Percentiles rank a stretch among this genome's conserved stretches.
These are phyloP conservation scores for Trametes versicolor DNA, from an alignment of 1,284 basidiomycete species.

Conservation along the genomic window DNA sequence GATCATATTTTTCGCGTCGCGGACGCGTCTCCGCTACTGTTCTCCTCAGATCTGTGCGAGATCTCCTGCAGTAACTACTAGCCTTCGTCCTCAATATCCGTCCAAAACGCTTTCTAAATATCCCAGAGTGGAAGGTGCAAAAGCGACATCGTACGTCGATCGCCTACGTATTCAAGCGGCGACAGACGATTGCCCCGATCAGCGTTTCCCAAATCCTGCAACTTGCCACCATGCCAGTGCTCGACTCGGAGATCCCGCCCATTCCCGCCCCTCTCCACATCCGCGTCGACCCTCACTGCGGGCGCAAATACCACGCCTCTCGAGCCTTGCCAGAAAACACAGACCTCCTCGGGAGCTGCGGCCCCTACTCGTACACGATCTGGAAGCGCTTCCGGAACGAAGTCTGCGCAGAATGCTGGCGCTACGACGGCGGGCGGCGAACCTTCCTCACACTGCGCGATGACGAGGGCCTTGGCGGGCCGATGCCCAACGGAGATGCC, in stretches of 20 bases:
- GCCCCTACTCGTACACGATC: slow-evolving; percentile 43
- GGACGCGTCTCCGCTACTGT: slow-evolving; percentile 16
- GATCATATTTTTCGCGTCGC: slow-evolving; percentile 11
- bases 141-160: background rate
- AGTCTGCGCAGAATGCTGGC: slow-evolving; percentile 70
- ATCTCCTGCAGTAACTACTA: background rate
- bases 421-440: slow-evolving; percentile 58
- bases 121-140: background rate
- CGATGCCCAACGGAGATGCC: background rate
- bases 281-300: slow-evolving; percentile 34
- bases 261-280: slow-evolving; percentile 24
- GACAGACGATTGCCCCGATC: background rate
- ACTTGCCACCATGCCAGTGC: background rate
- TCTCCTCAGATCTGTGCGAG: background rate
- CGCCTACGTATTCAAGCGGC: background rate
- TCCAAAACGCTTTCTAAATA: background rate
- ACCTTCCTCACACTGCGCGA: slow-evolving; percentile 42
- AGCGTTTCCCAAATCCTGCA: background rate
- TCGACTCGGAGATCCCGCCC: slow-evolving; percentile 7
- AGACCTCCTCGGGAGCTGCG: slow-evolving; percentile 37
- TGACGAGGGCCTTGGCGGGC: slow-evolving; percentile 30
- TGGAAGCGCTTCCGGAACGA: slow-evolving; percentile 63
- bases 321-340: slow-evolving; percentile 31
- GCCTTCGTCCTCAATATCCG: background rate
- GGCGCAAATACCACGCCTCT: slow-evolving; percentile 43